A percentile compares a stretch with the other conserved stretches of the same genome.
Conservation (phyloP, 306 rosid species). For the Pyrus pyrifolia region DNA sequence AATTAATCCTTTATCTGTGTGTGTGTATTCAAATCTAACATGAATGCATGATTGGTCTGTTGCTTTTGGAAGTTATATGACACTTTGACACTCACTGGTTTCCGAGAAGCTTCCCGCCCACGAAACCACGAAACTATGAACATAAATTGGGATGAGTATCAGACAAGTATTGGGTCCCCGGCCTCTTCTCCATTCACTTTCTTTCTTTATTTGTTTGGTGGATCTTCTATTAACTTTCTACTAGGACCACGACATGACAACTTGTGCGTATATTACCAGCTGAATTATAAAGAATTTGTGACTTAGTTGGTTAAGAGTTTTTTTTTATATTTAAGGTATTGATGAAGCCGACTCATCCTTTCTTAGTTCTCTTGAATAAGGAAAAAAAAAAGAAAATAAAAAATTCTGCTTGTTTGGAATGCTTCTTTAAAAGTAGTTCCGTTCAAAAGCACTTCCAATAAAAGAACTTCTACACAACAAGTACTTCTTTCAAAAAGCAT, state of each 20-base stretch:
- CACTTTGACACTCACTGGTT: not conserved
- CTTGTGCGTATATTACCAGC: too few species aligned
- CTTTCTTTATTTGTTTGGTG: not conserved
- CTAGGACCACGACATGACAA: not conserved
- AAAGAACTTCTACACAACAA: too few species aligned
- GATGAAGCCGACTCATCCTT: too few species aligned
- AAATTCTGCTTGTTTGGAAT: fast-evolving
- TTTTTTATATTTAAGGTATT: too few species aligned
- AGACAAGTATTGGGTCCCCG: not conserved
- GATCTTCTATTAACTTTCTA: not conserved
- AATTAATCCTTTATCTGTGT: not conserved
- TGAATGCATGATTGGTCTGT: not conserved
- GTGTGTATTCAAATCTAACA: not conserved
- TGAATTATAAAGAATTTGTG: too few species aligned
- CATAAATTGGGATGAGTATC: not conserved
- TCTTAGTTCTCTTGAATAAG: too few species aligned
- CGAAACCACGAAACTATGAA: not conserved
- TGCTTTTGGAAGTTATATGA: not conserved
- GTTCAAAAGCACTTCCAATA: too few species aligned
- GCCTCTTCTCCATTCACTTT: not conserved
- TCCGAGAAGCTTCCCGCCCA: not conserved
- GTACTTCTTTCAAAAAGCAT: not conserved
- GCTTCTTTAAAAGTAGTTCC: too few species aligned
- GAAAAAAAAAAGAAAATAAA: too few species aligned
- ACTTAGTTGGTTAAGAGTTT: too few species aligned